Evolutionary conservation across 306 rosid genomes (phyloP), one percentile per base, ranked within the genome.

Genomic region (Rosa rugosa): DNA sequence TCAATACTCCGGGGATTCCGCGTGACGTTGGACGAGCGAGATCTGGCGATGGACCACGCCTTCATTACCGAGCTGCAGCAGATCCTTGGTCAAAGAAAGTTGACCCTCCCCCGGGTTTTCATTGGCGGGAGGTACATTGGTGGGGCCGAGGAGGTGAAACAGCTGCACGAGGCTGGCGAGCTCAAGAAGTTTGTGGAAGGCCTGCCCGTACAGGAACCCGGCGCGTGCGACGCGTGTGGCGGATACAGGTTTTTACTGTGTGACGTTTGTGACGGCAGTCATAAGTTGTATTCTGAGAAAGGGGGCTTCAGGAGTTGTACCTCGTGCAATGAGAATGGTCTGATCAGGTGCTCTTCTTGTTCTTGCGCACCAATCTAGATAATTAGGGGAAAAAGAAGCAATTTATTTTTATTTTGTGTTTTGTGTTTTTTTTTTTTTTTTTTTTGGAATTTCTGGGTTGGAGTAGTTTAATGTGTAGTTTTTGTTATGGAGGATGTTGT

Each of bases 331-430:
- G 98, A 95, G 82, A 95, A 94, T 78, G 97, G 98, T 18, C 78
- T 92, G 4, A 86, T 91, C 87, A 91, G 92, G 94, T 95, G 98
- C 91, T 81, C 87, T 73, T 92, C 95, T 83, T 95, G 98, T 79
- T 69, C 82, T 84, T 88, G 72, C 81, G 92, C 86, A 49, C 91
- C 83, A 1, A 73, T 80, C 71, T 86, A 60, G 64, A 31, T 57
- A 57, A 34, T 54, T 73, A 56, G 17, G 66, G 23, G 66, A 12
- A 7, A 25, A 9, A 16, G 16, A 62, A 47, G 10, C 22, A 40
- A 11, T 4, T 62, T 2, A 13, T 27, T 64, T 38, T 10, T 41
- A 5, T 79, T 38, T 41, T 46, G 8, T 40, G 13, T 20, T 71
- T 8, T 18, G n/a, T n/a, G n/a, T 42, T 16, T 17, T 11, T 31